Evolutionary conservation across 2,329 filamentous ascomycete species (phyloP).

Genomic region (Colletotrichum limetticola): DNA sequence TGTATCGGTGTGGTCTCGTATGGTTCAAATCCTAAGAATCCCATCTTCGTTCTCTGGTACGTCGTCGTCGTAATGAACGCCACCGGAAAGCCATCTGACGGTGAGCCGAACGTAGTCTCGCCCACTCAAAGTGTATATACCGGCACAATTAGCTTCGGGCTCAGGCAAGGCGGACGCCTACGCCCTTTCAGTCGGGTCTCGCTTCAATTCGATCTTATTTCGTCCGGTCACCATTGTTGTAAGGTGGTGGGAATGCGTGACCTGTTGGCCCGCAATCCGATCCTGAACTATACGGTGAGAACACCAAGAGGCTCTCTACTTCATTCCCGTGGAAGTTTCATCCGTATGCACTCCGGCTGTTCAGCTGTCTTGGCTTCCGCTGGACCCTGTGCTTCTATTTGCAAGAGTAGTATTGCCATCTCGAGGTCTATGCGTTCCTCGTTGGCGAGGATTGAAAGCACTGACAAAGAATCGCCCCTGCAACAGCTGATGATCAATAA

Average conservation of each 20-base stretch:
- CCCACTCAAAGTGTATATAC: conserved; percentile 17
- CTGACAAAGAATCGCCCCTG: conserved; percentile 2
- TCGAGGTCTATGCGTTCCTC: conserved; percentile 17
- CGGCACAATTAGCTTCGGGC: conserved; percentile 24
- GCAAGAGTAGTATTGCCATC: conserved; percentile 2
- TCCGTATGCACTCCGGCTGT: conserved; percentile 23
- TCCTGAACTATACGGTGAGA: background rate
- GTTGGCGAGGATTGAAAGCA: conserved; percentile 9
- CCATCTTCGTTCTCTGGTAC: conserved; percentile 23
- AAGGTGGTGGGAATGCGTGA: background rate
- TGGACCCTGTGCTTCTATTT: conserved; percentile 25
- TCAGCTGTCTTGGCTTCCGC: conserved; percentile 2
- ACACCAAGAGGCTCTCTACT: background rate
- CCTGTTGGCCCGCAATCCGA: conserved; percentile 18
- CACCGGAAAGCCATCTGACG: conserved; percentile 35
- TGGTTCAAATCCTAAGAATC: conserved; percentile 18
- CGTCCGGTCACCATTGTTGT: conserved; percentile 15
- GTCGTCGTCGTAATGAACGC: conserved; percentile 33
- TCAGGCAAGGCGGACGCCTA: conserved; percentile 25
- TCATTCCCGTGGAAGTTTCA: conserved; percentile 27
- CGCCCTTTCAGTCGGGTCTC: conserved; percentile 28
- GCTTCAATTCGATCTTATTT: conserved; percentile 22
- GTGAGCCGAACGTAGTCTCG: conserved; percentile 30
- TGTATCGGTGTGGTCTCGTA: conserved; percentile 22
- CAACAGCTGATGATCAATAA: conserved; percentile 2